Evolutionary conservation across 306 rosid genomes (phyloP).

Genomic region (Glycine latifolia): DNA sequence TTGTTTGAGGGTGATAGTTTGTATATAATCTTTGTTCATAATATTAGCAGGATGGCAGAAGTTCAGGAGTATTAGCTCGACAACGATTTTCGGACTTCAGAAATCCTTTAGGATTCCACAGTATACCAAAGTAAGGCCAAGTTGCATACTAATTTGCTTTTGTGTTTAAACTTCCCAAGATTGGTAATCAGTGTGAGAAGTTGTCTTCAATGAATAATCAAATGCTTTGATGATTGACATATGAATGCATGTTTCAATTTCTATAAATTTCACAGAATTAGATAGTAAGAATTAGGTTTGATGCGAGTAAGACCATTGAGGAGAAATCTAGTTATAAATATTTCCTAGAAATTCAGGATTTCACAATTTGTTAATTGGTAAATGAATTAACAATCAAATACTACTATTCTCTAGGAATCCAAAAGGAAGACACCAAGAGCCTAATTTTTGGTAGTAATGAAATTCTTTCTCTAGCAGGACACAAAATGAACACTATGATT

Average conservation of each 20-base stretch:
- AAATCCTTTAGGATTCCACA: constrained; percentile 41
- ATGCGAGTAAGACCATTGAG: neutral
- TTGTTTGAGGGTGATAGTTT: neutral
- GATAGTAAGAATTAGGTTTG: neutral
- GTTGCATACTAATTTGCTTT: constrained; percentile 4
- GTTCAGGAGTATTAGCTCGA: constrained; percentile 41
- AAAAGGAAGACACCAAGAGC: constrained; percentile 19
- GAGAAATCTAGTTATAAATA: neutral
- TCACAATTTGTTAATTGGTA: neutral
- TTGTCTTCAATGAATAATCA: neutral
- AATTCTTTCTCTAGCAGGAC: neutral
- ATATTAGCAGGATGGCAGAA: constrained; percentile 58
- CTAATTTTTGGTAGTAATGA: neutral
- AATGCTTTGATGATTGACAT: constrained; percentile 3
- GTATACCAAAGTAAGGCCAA: constrained; percentile 53
- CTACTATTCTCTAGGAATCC: neutral
- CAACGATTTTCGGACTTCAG: constrained; percentile 41
- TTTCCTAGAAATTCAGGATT: neutral
- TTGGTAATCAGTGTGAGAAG: neutral
- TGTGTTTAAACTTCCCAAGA: neutral
- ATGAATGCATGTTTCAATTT: constrained; percentile 12
- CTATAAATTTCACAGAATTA: neutral
- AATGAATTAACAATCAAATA: neutral
- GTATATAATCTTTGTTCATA: constrained; percentile 20
- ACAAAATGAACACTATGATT: neutral